Evolutionary conservation across 306 rosid genomes (phyloP).

Genomic region (Inga leiocalycina): DNA sequence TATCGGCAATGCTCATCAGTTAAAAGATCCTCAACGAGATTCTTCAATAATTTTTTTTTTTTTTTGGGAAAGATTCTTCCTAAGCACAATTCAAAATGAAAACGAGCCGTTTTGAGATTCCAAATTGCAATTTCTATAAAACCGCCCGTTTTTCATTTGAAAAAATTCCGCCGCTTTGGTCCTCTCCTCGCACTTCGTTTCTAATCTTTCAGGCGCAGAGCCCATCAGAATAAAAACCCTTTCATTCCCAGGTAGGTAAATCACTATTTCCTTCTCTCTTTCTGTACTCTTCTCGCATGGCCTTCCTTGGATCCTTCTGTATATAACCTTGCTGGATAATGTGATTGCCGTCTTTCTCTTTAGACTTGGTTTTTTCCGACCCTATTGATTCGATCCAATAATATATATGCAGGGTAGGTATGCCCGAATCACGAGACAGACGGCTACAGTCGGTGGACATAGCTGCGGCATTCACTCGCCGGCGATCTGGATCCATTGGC

Average conservation of each 20-base stretch:
- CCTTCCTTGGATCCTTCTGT: not conserved
- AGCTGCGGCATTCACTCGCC: slow-evolving; percentile 38
- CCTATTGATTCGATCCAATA: not conserved
- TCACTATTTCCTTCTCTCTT: not conserved
- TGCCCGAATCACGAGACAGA: slow-evolving; percentile 77
- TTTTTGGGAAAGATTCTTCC: not conserved
- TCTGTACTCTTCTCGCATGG: not conserved
- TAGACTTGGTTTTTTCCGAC: not conserved
- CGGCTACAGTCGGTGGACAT: slow-evolving; percentile 46
- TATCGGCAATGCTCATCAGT: no score
- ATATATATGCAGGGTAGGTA: slow-evolving; percentile 21
- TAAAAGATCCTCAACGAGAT: not conserved
- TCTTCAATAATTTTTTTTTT: not conserved
- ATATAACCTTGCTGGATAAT: not conserved
- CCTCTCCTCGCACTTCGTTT: not conserved
- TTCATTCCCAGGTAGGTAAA: slow-evolving; percentile 9
- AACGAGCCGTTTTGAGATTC: not conserved
- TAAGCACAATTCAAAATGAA: slow-evolving; percentile 28
- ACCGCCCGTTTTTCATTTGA: slow-evolving; percentile 54
- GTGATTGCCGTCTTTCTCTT: not conserved
- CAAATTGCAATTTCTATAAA: slow-evolving; percentile 6
- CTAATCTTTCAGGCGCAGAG: not conserved
- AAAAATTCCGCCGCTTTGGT: slow-evolving; percentile 43
- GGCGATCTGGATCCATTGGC: slow-evolving; percentile 34
- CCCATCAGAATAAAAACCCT: not conserved